Conservation (phyloP, 2,329 filamentous ascomycete species). For the Aspergillus tamarii region DNA sequence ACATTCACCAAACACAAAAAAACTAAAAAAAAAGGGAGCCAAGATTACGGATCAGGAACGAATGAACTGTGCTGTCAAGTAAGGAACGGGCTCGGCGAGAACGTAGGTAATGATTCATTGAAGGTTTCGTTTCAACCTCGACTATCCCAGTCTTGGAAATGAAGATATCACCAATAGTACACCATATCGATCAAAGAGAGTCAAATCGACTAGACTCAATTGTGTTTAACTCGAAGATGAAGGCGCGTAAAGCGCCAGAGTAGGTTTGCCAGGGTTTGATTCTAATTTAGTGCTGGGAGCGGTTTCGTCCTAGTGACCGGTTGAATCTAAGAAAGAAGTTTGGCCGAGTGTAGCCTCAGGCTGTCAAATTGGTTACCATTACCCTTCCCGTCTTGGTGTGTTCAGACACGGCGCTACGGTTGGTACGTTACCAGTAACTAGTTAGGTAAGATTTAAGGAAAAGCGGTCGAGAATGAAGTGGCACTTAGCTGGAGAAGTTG, state of each 20-base stretch:
- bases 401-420: neutral
- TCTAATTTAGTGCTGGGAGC: conserved; percentile 2
- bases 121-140: neutral
- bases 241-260: conserved; percentile 12
- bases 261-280: neutral
- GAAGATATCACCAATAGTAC: neutral
- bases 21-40: neutral
- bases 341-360: conserved; percentile 3
- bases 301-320: conserved; percentile 7
- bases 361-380: neutral
- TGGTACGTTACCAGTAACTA: neutral
- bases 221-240: conserved; percentile 2
- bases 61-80: conserved; percentile 1
- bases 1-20: neutral
- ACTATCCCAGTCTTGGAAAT: neutral
- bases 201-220: neutral
- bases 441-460: neutral
- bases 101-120: conserved; percentile 1
- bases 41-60: conserved; percentile 8
- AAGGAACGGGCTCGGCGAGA: conserved; percentile 3
- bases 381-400: neutral
- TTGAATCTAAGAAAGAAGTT: conserved; percentile 1
- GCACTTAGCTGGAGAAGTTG: neutral
- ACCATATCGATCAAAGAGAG: neutral
- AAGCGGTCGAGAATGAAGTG: neutral